Base-by-base conservation (phyloP, 2,329 filamentous ascomycete species). In the Neonectria sp. region DNA sequence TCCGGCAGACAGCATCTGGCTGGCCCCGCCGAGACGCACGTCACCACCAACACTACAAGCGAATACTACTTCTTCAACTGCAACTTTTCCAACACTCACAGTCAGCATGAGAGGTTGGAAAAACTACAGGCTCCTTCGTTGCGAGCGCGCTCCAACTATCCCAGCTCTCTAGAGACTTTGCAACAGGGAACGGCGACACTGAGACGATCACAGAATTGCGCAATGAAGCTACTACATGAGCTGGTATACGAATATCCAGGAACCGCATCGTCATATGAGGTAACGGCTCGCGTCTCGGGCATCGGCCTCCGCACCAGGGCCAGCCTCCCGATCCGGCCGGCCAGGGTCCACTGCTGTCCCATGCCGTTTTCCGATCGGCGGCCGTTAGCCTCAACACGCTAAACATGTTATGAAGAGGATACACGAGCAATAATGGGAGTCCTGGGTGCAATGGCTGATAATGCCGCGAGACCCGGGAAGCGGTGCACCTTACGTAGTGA, bases 241-340 rank as follows among this genome's bases (percentile, higher is more conserved):
- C 7, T 13, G 29, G n/a, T 53, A n/a, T 43, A 24, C 29, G n/a
- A 27, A 49, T 35, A 35, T 21, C n/a, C 5, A 33, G 17, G 29
- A 21, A 24, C n/a, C n/a, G 6, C 8, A 11, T 21, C 49, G n/a
- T 43, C 17, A 21, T 35, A 35, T 33, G 49, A 33, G 27, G 49
- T 3, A 12, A 13, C 24, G n/a, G 31, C 51, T 53, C 51, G 51
- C 29, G 31, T 15, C n/a, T 53, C 51, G 51, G 24, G 51, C 51
- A 35, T 53, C 21, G 51, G 51, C 51, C 51, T 53, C 51, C 31
- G 51, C 31, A 21, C 9, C 31, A 53, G 31, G n/a, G 51, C 51
- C 31, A 31, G 51, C 15, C 9, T 21, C n/a, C 49, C 29, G 29
- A 35, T 53, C 51, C 29, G 51, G 5, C 33, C n/a, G n/a, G 51